Evolutionary conservation across 352 stramenopile species (phyloP).

Genomic region (Pilasporangium apinafurcum): DNA sequence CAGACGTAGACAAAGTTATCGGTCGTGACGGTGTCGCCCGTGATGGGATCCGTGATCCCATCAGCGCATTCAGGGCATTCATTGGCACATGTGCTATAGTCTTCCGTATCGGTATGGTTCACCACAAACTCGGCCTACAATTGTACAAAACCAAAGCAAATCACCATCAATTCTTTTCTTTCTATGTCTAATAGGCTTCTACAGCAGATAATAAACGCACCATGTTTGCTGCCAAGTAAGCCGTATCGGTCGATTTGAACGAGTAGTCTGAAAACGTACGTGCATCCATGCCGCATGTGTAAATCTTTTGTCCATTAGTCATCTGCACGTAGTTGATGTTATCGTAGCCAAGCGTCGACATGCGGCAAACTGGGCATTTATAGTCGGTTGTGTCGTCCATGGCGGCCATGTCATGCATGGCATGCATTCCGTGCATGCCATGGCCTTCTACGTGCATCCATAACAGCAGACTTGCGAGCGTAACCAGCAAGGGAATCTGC

Average conservation of each 20-base stretch:
- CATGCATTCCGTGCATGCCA: conserved; percentile 13
- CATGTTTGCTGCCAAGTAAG: conserved; percentile 74
- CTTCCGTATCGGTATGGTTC: conserved; percentile 30
- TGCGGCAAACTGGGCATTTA: conserved; percentile 69
- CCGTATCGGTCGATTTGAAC: conserved; percentile 58
- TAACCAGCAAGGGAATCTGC: no score
- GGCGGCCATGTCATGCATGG: conserved; percentile 8
- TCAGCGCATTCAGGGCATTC: conserved; percentile 35
- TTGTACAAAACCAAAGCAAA: neutral
- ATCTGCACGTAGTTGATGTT: conserved; percentile 64
- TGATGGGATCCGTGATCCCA: conserved; percentile 55
- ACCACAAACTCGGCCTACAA: conserved; percentile 37
- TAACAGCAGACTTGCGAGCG: no score
- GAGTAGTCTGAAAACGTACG: conserved; percentile 32
- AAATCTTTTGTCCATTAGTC: conserved; percentile 56
- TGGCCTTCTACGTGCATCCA: no score
- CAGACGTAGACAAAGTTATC: conserved; percentile 71
- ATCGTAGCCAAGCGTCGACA: conserved; percentile 53
- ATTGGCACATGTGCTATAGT: conserved; percentile 27
- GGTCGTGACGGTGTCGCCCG: conserved; percentile 38
- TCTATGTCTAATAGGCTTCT: neutral
- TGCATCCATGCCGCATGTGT: conserved; percentile 71
- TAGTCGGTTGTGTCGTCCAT: conserved; percentile 33
- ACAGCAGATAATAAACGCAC: conserved; percentile 15
- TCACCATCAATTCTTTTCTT: neutral